Evolutionary conservation across 345 rosid genomes (phyloP).

Genomic region (Tarenaya hassleriana): DNA sequence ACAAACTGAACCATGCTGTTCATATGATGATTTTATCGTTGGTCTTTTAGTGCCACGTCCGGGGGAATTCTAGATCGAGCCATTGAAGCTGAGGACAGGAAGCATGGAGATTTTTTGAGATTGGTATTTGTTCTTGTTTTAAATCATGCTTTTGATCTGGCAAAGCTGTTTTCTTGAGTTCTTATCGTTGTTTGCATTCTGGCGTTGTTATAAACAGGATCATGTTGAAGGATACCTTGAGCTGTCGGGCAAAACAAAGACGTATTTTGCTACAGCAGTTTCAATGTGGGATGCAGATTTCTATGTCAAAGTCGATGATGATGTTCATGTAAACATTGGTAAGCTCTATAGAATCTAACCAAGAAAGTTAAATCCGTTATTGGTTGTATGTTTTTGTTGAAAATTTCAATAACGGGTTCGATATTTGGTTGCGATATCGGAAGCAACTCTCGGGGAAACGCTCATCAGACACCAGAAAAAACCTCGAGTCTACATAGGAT

Average conservation of each 20-base stretch:
- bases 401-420: background rate
- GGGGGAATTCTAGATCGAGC: slow-evolving; percentile 96
- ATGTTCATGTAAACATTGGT: slow-evolving; percentile 98
- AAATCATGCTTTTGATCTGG: background rate
- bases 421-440: slow-evolving; percentile 21
- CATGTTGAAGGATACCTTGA: slow-evolving; percentile 98
- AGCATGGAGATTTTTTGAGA: slow-evolving; percentile 88
- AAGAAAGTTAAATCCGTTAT: background rate
- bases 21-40: background rate
- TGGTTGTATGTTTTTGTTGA: background rate
- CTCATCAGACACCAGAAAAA: slow-evolving; percentile 74
- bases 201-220: slow-evolving; percentile 44
- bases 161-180: background rate
- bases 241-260: slow-evolving; percentile 94
- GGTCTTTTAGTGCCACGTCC: slow-evolving; percentile 57
- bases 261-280: slow-evolving; percentile 83
- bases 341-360: slow-evolving; percentile 1
- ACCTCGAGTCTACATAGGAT: slow-evolving; percentile 73
- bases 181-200: slow-evolving; percentile 12
- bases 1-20: background rate
- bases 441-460: slow-evolving; percentile 93
- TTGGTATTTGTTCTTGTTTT: slow-evolving; percentile 41
- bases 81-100: slow-evolving; percentile 80
- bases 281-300: slow-evolving; percentile 93
- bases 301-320: slow-evolving; percentile 95